Percentiles rank a stretch among this genome's conserved stretches.
phyloP scores from a whole-genome alignment of 2,329 filamentous ascomycete species.

The Gnomoniopsis smithogilvyi region DNA sequence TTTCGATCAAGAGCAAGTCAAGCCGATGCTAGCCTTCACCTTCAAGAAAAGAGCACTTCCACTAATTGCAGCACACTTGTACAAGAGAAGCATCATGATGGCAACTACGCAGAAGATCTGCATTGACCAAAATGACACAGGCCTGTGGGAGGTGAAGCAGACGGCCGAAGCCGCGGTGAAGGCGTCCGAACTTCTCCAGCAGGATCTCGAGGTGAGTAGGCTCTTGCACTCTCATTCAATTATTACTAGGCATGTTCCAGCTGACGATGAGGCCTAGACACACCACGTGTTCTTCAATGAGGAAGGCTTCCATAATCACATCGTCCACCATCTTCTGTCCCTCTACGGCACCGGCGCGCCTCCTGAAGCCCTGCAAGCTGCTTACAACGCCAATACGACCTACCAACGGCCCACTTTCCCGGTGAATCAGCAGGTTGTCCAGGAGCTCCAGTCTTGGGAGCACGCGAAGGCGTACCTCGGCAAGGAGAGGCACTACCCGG shows the following conservation, averaged over 20 bases:
- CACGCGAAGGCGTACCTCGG: conserved; percentile 60
- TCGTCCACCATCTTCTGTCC: conserved; percentile 70
- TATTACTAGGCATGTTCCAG: neutral
- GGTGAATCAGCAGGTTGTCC: conserved; percentile 45
- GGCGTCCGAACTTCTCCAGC: conserved; percentile 67
- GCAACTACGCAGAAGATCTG: conserved; percentile 46
- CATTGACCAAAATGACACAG: conserved; percentile 46
- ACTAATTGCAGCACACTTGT: neutral
- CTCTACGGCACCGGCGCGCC: conserved; percentile 73
- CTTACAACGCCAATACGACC: conserved; percentile 60
- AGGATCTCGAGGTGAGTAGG: conserved; percentile 60
- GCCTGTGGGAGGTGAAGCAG: conserved; percentile 41
- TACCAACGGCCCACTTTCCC: conserved; percentile 62
- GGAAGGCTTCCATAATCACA: conserved; percentile 78
- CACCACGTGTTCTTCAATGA: conserved; percentile 82
- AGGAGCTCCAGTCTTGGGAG: conserved; percentile 54
- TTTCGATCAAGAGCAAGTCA: neutral
- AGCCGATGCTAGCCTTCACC: neutral
- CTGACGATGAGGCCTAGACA: conserved; percentile 27
- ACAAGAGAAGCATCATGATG: conserved; percentile 30
- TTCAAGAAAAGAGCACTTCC: neutral
- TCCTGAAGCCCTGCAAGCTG: conserved; percentile 54
- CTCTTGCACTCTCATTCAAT: neutral
- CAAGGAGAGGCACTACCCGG: conserved; percentile 60
- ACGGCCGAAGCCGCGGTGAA: conserved; percentile 58